A percentile compares a stretch with the other conserved stretches of the same genome.
Evolutionary conservation across 2,329 filamentous ascomycete species (phyloP).

Genomic region (Pseudogymnoascus sp.): DNA sequence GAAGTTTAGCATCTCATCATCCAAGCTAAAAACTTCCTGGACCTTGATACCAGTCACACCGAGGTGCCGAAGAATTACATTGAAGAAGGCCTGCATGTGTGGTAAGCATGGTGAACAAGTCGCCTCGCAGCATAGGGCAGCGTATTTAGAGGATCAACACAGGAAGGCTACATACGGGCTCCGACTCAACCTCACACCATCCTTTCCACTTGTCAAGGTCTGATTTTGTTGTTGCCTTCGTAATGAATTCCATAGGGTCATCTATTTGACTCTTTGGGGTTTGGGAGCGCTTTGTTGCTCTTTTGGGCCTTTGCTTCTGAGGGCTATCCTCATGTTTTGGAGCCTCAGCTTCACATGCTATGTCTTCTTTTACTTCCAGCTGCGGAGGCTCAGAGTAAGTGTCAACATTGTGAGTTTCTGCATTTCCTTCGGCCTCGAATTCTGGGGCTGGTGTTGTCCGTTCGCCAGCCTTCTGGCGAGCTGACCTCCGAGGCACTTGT

Average conservation of each 20-base stretch:
- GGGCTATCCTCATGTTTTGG: background rate
- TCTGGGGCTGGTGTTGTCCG: background rate
- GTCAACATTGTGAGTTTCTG: background rate
- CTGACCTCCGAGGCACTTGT: background rate
- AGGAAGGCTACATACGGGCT: conserved; percentile 53
- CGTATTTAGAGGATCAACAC: background rate
- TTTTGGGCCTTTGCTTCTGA: background rate
- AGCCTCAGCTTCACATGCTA: background rate
- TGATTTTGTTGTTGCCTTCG: conserved; percentile 39
- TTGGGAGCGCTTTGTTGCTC: background rate
- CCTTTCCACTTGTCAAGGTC: conserved; percentile 58
- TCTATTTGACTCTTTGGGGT: background rate
- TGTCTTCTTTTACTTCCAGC: background rate
- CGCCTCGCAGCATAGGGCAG: background rate
- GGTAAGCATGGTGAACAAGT: conserved; percentile 13
- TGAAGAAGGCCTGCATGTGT: conserved; percentile 63
- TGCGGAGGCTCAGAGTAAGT: background rate
- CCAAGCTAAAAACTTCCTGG: conserved; percentile 67
- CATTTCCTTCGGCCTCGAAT: background rate
- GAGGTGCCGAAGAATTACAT: conserved; percentile 70
- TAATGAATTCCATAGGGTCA: conserved; percentile 18
- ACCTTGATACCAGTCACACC: conserved; percentile 67
- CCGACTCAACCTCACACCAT: conserved; percentile 81
- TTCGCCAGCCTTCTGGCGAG: background rate
- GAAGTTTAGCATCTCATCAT: conserved; percentile 53